Conservation (phyloP, 73 alveolate genomes). For the Tetrahymena thermophila region DNA sequence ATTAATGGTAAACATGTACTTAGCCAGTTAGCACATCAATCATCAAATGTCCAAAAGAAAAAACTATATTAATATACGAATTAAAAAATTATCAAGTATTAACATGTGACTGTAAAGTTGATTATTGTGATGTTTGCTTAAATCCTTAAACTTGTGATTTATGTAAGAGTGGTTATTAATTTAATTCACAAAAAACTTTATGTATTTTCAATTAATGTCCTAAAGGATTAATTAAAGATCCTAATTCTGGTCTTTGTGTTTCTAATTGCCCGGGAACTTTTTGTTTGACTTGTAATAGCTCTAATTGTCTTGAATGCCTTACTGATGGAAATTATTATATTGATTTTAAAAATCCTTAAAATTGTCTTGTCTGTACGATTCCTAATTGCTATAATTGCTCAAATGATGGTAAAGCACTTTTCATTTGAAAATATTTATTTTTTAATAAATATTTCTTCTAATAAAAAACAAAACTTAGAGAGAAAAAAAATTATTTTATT, state of each 20-base stretch:
- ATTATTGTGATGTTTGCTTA: background rate
- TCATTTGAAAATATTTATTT: too few relatives aligned
- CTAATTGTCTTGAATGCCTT: background rate
- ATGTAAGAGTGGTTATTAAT: background rate
- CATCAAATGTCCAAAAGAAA: background rate
- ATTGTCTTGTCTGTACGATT: background rate
- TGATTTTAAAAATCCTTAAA: background rate
- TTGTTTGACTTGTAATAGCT: background rate
- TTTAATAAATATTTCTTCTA: background rate
- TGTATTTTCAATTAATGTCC: background rate
- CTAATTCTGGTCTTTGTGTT: background rate
- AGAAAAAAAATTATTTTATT: too few relatives aligned
- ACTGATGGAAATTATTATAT: background rate
- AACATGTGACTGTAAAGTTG: background rate
- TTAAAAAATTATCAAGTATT: background rate
- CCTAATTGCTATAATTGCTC: background rate
- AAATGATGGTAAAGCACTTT: background rate
- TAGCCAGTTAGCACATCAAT: background rate
- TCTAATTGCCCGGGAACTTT: background rate
- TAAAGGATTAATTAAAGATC: background rate
- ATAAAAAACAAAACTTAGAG: background rate
- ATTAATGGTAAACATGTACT: background rate
- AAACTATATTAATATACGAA: background rate
- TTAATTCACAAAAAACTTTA: background rate
- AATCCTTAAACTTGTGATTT: background rate